Evolutionary conservation across 2,329 filamentous ascomycete genomes (phyloP).

Genomic region (Exophiala viscosa): DNA sequence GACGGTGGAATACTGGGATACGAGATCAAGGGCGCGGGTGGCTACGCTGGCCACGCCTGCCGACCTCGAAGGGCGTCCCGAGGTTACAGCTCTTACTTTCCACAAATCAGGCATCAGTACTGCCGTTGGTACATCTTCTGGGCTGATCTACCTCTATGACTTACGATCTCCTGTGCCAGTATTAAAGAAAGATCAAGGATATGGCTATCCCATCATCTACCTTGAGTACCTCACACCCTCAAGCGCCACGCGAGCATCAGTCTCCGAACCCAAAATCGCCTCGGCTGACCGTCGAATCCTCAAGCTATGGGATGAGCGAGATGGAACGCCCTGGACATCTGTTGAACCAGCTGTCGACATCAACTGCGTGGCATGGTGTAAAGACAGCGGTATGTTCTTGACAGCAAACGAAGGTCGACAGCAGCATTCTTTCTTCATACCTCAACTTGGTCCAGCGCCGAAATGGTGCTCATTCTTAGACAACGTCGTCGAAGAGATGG

Average conservation of each 20-base stretch:
- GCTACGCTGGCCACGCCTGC: constrained; percentile 65
- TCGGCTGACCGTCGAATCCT: constrained; percentile 94
- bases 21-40: constrained; percentile 74
- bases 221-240: constrained; percentile 64
- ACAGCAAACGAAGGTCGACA: constrained; percentile 96
- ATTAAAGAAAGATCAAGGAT: constrained; percentile 91
- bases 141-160: constrained; percentile 87
- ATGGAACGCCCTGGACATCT: constrained; percentile 87
- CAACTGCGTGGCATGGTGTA: constrained; percentile 90
- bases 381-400: constrained; percentile 87
- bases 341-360: constrained; percentile 93
- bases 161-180: constrained; percentile 81
- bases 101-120: constrained; percentile 77
- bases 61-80: constrained; percentile 43
- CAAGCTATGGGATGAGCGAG: constrained; percentile 86
- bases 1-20: constrained; percentile 97
- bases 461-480: constrained; percentile 97
- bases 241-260: constrained; percentile 68
- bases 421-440: constrained; percentile 92
- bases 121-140: constrained; percentile 80
- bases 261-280: constrained; percentile 68
- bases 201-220: constrained; percentile 87
- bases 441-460: constrained; percentile 86
- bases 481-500: constrained; percentile 98
- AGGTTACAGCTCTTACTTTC: constrained; percentile 86